Percentiles rank a stretch among this genome's conserved stretches.
These are phyloP conservation scores for Xylariales sp. DNA, from an alignment of 2,329 filamentous ascomycete species.

Conservation along the genomic window DNA sequence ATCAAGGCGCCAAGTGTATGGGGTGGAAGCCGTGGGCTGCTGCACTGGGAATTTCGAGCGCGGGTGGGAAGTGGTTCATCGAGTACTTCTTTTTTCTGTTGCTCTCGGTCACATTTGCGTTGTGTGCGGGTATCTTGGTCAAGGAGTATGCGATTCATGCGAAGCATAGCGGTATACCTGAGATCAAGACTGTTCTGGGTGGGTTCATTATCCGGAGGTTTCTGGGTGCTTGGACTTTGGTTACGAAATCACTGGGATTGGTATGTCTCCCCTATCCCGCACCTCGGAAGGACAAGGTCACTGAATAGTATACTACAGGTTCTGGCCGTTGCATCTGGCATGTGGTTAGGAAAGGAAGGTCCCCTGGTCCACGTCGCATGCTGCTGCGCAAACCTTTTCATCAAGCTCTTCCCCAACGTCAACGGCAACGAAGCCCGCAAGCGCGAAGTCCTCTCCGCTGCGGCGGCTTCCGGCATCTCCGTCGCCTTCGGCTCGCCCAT, in stretches of 20 bases:
- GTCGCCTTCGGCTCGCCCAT: slow-evolving; percentile 93
- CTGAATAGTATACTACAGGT: slow-evolving; percentile 61
- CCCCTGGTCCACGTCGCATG: slow-evolving; percentile 94
- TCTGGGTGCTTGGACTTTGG: slow-evolving; percentile 79
- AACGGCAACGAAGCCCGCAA: slow-evolving; percentile 91
- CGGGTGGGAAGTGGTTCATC: slow-evolving; percentile 70
- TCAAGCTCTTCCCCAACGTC: slow-evolving; percentile 79
- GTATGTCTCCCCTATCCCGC: slow-evolving; percentile 53
- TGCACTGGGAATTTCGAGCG: slow-evolving; percentile 62
- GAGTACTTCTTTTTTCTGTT: slow-evolving; percentile 83
- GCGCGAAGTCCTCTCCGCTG: slow-evolving; percentile 86
- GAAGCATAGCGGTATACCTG: slow-evolving; percentile 91
- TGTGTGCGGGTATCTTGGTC: slow-evolving; percentile 73
- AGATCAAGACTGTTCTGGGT: slow-evolving; percentile 94
- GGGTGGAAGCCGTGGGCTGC: slow-evolving; percentile 86
- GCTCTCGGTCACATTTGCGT: slow-evolving; percentile 80
- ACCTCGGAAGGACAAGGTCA: too few species aligned
- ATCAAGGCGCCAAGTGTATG: slow-evolving; percentile 73
- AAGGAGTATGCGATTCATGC: slow-evolving; percentile 81
- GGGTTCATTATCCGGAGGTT: slow-evolving; percentile 90
- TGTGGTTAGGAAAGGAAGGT: slow-evolving; percentile 97
- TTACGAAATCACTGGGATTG: slow-evolving; percentile 84
- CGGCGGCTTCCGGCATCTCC: slow-evolving; percentile 86
- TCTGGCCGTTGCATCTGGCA: slow-evolving; percentile 84
- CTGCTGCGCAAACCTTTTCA: slow-evolving; percentile 91